Percentiles rank a stretch among this genome's conserved stretches.
Conservation (phyloP, 805 yeast species). For the Ogataea henricii region DNA sequence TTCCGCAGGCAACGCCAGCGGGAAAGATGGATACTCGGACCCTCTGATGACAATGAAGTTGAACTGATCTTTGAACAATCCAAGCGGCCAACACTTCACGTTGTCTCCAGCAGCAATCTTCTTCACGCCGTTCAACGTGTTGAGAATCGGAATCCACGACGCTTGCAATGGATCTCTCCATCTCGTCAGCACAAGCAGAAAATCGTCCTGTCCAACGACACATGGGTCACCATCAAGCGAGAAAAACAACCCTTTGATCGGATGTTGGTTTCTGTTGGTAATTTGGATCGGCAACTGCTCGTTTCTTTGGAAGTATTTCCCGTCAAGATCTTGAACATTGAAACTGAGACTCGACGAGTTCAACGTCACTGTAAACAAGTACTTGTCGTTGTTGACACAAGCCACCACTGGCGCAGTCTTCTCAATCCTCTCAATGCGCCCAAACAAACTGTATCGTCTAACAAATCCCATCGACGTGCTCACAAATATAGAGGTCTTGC, state of each 20-base stretch:
- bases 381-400: slow-evolving; percentile 60
- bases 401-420: slow-evolving; percentile 74
- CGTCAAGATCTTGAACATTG: slow-evolving; percentile 40
- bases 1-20: slow-evolving; percentile 82
- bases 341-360: slow-evolving; percentile 35
- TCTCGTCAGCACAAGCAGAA: slow-evolving; percentile 64
- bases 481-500: slow-evolving; percentile 58
- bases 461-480: slow-evolving; percentile 79
- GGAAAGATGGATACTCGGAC: slow-evolving; percentile 72
- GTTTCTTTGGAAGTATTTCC: slow-evolving; percentile 44
- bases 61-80: slow-evolving; percentile 67
- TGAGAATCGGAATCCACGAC: slow-evolving; percentile 84
- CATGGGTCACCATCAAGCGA: slow-evolving; percentile 90
- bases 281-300: slow-evolving; percentile 44
- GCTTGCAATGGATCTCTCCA: slow-evolving; percentile 82
- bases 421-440: slow-evolving; percentile 70
- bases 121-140: slow-evolving; percentile 53
- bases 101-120: slow-evolving; percentile 57
- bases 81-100: slow-evolving; percentile 86
- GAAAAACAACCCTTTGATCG: slow-evolving; percentile 72
- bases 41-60: slow-evolving; percentile 78
- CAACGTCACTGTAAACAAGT: slow-evolving; percentile 53
- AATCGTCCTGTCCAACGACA: slow-evolving; percentile 75
- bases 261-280: slow-evolving; percentile 29
- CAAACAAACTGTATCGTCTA: slow-evolving; percentile 68